A percentile compares a stretch with the other conserved stretches of the same genome.
phyloP scores from a whole-genome alignment of 1,139 yeast genomes.

The Kurtzmaniella quercitrusa region DNA sequence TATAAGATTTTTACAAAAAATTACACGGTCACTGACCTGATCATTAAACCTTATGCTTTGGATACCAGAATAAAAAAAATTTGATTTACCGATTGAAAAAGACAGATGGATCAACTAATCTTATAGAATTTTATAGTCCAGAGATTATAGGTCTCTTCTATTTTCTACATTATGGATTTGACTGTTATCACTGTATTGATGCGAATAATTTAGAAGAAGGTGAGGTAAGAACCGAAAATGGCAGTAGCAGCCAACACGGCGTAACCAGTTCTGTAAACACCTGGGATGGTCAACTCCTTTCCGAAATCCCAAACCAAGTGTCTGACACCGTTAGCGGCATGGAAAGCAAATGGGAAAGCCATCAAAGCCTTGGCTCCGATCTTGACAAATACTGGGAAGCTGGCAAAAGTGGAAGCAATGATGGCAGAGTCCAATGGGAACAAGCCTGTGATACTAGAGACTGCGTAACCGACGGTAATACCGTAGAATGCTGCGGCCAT shows the following conservation, averaged over 20 bases:
- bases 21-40: too few relatives aligned
- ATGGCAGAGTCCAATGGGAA: slow-evolving; percentile 57
- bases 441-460: slow-evolving; percentile 58
- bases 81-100: too few relatives aligned
- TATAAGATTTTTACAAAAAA: not conserved
- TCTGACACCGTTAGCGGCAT: slow-evolving; percentile 81
- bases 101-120: too few relatives aligned
- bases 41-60: too few relatives aligned
- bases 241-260: slow-evolving; percentile 72
- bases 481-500: slow-evolving; percentile 79
- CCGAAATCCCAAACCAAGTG: slow-evolving; percentile 93
- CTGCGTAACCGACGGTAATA: slow-evolving; percentile 71
- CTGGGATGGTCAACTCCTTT: slow-evolving; percentile 70
- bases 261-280: slow-evolving; percentile 92
- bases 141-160: not conserved
- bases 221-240: slow-evolving; percentile 55
- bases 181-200: not conserved
- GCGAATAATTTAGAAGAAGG: slow-evolving; percentile 29
- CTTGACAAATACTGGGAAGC: slow-evolving; percentile 62
- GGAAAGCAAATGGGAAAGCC: slow-evolving; percentile 85
- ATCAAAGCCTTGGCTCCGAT: slow-evolving; percentile 62
- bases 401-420: slow-evolving; percentile 51
- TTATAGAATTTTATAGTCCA: too few relatives aligned
- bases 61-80: too few relatives aligned
- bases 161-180: not conserved